Evolutionary conservation across 2,329 filamentous ascomycete species (phyloP), one percentile per base, ranked within the genome.

Genomic region (Xylariales sp.): DNA sequence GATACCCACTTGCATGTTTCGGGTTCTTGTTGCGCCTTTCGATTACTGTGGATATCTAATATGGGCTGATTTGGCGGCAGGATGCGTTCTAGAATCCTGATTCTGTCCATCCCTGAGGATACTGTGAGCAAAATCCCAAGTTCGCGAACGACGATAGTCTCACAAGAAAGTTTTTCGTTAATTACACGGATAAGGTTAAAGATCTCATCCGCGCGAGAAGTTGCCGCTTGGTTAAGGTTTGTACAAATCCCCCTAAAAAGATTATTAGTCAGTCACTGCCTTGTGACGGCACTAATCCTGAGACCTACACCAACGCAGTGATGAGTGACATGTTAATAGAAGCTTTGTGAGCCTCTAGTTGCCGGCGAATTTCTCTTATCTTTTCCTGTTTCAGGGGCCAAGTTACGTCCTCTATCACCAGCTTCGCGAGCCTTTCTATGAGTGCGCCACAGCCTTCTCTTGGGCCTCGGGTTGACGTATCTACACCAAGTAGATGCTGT

Each of bases 1-100:
- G 39, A 50, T 46, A 71, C 54, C 69, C 69, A 70, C 12, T 57
- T 28, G 36, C 69, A 70, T 7, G 69, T 70, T 9, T 66, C 46
- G 0, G 65, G 30, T 39, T 70, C 65, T 41, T 60, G 65, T 12
- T 61, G 58, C 1, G 7, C 32, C 46, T 34, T 56, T 45, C 61
- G 61, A 3, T 65, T 36, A 3, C 28, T 57, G 50, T 70, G 68
- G 3, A 70, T 56, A 5, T n/a, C 34, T 46, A 46, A 10, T 1
- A 62, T 62, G 0, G 14, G 54, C 6, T 10, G 18, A 18, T 59
- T 46, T 10, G 12, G 23, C 14, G 62, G 62, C 3, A 53, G 18
- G 5, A 61, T 58, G 43, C 48, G 45, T 0, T 52, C 23, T 8
- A 70, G 5, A n/a, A 68, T 65, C 1, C 9, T 18, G 9, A 9